Base-by-base conservation (phyloP, 176 grass and related monocot genomes). In the Juncus effusus region DNA sequence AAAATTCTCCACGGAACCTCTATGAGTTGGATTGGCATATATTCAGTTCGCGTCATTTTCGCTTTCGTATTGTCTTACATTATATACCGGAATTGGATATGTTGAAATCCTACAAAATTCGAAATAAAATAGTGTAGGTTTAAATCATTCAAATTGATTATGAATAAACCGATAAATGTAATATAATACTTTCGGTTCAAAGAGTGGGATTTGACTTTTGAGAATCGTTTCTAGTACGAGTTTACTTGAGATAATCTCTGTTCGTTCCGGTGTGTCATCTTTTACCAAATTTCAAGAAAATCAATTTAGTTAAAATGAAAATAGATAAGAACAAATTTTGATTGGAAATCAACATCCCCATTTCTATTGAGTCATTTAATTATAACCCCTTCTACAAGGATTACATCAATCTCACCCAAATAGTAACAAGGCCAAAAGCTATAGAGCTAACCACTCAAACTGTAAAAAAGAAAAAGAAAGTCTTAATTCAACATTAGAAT, bases 391-490 rank as follows among this genome's bases (percentile, higher is more conserved):
- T 56, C 37, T 76, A 64, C 45, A 76, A 44, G 72, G 47, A 71
- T 71, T 16, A 56, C 36, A 71, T 71, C 53, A 58, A 35, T 35
- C 13, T 13, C 13, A 14, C 36, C 15, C 54, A 59, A 72, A 72
- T 57, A 41, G 58, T 52, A 72, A 36, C 36, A 58, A 47, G 69
- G 58, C 38, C 69, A 59, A 72, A 72, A 59, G 39, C 61, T 64
- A 44, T 65, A 66, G 62, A 76, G 62, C 51, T 65, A 76, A 42
- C 57, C 35, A 60, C 63, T 64, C 60, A 65, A 56, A 65, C 37
- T 55, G 51, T 53, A 51, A 76, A 66, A 40, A 41, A 58, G n/a
- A 58, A 65, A 58, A 61, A 56, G 28, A 41, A 51, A 56, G 51
- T 65, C 50, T 76, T 63, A 47, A 63, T 47, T 47, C 44, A 72